These are phyloP conservation scores for Evansstolkia leycettana DNA, from an alignment of 495 filamentous ascomycete genomes.

Conservation along the genomic window DNA sequence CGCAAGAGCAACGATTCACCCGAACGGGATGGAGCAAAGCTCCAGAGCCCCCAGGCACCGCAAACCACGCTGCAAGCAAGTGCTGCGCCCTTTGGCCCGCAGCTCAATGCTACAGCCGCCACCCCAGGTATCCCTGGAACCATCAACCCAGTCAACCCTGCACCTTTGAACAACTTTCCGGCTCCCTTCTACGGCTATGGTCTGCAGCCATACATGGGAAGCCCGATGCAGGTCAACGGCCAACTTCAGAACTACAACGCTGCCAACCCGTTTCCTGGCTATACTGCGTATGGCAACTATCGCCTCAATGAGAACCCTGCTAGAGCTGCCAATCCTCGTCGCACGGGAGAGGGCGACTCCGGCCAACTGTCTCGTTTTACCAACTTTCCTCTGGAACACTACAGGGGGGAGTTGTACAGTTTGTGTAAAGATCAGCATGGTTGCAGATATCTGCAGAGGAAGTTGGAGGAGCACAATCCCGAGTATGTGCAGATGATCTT, in stretches of 20 bases:
- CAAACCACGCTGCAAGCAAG: constrained; percentile 65
- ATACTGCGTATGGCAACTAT: constrained; percentile 19
- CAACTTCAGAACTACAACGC: constrained; percentile 17
- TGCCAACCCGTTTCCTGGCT: constrained; percentile 14
- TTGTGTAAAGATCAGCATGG: constrained; percentile 97
- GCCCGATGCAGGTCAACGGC: constrained; percentile 13
- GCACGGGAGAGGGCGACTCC: constrained; percentile 23
- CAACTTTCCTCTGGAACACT: constrained; percentile 64
- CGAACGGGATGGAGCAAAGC: constrained; percentile 32
- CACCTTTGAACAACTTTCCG: constrained; percentile 16
- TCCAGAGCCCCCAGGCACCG: constrained; percentile 34
- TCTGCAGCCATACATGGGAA: constrained; percentile 21
- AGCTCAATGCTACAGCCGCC: constrained; percentile 16
- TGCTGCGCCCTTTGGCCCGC: constrained; percentile 56
- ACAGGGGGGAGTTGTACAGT: constrained; percentile 67
- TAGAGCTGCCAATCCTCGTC: constrained; percentile 15
- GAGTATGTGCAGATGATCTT: constrained; percentile 87
- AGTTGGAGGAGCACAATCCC: constrained; percentile 79
- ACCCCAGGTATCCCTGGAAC: constrained; percentile 8
- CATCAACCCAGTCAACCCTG: constrained; percentile 5
- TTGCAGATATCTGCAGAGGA: constrained; percentile 89
- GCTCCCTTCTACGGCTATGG: constrained; percentile 21
- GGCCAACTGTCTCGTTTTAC: constrained; percentile 49
- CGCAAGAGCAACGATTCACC: constrained; percentile 55
- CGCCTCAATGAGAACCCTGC: constrained; percentile 18